phyloP scores from a whole-genome alignment of 345 rosid species.

The Clarkia xantiana region DNA sequence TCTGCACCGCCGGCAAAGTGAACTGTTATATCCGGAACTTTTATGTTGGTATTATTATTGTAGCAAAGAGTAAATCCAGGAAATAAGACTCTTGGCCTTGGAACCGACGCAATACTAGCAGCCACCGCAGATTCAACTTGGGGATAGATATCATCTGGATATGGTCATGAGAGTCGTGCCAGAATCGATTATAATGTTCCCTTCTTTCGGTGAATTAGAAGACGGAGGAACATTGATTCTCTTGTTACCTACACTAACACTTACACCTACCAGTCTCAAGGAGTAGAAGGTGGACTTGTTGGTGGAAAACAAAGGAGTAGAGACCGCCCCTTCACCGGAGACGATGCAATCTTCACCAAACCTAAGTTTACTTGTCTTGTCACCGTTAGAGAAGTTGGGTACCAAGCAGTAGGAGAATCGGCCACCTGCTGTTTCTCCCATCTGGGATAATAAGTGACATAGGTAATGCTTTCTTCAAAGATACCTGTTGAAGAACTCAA shows the following conservation, averaged over 20 bases:
- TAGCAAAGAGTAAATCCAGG: constrained; percentile 12
- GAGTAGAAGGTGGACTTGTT: constrained; percentile 25
- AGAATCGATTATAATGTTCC: constrained; percentile 13
- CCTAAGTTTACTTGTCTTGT: constrained; percentile 15
- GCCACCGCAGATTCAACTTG: constrained; percentile 17
- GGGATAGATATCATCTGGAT: constrained; percentile 16
- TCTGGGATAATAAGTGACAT: constrained; percentile 9
- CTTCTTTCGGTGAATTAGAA: neutral
- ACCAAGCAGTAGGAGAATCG: constrained; percentile 57
- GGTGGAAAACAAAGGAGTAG: constrained; percentile 28
- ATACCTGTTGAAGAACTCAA: no score
- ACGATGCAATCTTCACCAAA: constrained; percentile 9
- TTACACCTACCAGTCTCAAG: constrained; percentile 37
- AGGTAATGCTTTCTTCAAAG: constrained; percentile 14
- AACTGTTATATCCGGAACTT: neutral
- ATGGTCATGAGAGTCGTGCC: constrained; percentile 26
- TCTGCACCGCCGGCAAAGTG: constrained; percentile 3
- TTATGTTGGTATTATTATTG: neutral
- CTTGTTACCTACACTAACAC: constrained; percentile 12
- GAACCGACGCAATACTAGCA: constrained; percentile 10
- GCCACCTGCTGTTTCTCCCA: constrained; percentile 13
- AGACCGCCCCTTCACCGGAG: constrained; percentile 10
- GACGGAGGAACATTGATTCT: neutral
- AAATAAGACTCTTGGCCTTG: constrained; percentile 18
- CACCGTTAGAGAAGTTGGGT: constrained; percentile 7